Base-by-base conservation (phyloP, 306 rosid species). In the Dalbergia oliveri region DNA sequence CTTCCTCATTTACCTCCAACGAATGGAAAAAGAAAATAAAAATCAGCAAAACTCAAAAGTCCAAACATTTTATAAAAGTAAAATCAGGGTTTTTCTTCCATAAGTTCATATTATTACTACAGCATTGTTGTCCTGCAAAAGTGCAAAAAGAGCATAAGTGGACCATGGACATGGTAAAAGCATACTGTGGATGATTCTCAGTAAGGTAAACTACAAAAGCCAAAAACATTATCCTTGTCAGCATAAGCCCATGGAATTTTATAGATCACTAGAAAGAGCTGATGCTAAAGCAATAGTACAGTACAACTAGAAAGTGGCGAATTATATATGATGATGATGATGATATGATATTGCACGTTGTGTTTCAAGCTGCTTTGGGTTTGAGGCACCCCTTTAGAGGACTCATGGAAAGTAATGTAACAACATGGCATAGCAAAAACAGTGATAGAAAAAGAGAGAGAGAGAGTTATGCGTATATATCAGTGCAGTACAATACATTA, bases 121-220 rank as follows among this genome's bases (percentile, higher is more conserved):
- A 19, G 33, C 70, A 72, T 77, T 51, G 60, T 75, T 64, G 79
- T 65, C 56, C 77, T 66, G 69, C 77, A 69, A 60, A 60, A 33
- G 69, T 68, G 61, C 7, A 19, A 21, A 6, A 18, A 66, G 57
- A 35, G 69, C 10, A 69, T 78, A 74, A 69, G 70, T 76, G 87
- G 83, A 68, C 77, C 86, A 64, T 69, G 60, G 60, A 54, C 10
- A 54, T 54, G 73, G 73, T 54, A 53, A 84, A 81, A 81, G 67
- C 59, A 54, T 47, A 68, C 11, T 64, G 82, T 69, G 73, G 73
- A 51, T 62, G 73, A 72, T 79, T 80, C 83, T 73, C 33, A 50
- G 74, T 35, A 62, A 62, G 81, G 77, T 69, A 64, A 45, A 74
- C 70, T 71, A 72, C 83, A 86, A 87, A 84, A 76, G 75, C 82